Conservation (phyloP, 75 land plant genomes). For the Cunninghamia lanceolata region DNA sequence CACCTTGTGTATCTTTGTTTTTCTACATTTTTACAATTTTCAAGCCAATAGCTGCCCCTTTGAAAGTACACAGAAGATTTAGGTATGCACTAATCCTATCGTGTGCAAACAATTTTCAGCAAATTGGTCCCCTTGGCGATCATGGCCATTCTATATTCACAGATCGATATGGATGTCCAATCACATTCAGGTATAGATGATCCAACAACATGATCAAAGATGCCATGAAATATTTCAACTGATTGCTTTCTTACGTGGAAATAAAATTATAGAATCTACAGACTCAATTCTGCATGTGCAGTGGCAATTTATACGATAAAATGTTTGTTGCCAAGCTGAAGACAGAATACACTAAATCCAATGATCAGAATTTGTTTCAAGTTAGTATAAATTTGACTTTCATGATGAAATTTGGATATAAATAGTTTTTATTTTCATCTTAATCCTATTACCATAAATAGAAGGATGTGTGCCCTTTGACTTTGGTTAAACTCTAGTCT, state of each 20-base stretch:
- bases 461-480: neutral
- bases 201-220: neutral
- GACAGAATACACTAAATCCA: constrained; percentile 63
- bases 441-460: neutral
- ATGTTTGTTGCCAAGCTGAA: constrained; percentile 88
- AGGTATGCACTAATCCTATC: neutral
- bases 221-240: neutral
- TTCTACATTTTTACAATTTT: neutral
- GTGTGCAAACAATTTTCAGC: neutral
- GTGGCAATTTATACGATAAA: constrained; percentile 75
- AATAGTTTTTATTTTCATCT: neutral
- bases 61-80: neutral
- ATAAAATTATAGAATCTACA: neutral
- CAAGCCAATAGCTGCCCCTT: neutral
- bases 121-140: neutral
- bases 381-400: constrained; percentile 14
- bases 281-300: constrained; percentile 18
- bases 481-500: neutral
- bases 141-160: neutral
- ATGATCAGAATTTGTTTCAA: constrained; percentile 57
- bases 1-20: neutral
- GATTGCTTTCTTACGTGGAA: neutral
- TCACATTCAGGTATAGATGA: neutral
- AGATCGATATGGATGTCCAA: constrained; percentile 1
- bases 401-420: neutral